Base-by-base conservation (phyloP, 2,329 filamentous ascomycete species). In the Fusarium sp. region DNA sequence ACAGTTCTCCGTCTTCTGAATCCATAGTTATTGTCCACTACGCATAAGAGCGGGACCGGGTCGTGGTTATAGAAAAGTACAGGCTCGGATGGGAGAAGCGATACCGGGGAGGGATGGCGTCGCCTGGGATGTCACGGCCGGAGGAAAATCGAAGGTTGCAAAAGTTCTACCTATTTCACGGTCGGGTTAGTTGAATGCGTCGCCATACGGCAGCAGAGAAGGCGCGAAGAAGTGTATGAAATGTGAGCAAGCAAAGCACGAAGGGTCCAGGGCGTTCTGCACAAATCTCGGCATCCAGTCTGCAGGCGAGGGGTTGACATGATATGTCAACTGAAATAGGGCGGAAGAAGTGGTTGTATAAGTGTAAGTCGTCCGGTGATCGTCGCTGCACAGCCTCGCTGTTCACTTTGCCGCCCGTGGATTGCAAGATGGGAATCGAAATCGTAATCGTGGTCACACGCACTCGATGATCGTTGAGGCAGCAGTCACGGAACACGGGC, bases 1-100 rank as follows among this genome's bases (percentile, higher is more conserved):
- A 97, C 84, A 93, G 85, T 87, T 94, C 91, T 83, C 94, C 94
- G 91, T 96, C 93, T 92, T 96, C 93, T 84, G 93, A 94, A 86
- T 94, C 92, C 93, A 95, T 96, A 78, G 84, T 88, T 84, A 87
- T 84, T 78, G 80, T 79, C 83, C 81, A 74, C 49, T 73, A 69
- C 56, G 65, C 80, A 81, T 82, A 59, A 60, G 70, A 74, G 64
- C 59, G 56, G 62, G 63, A 56, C 56, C 24, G 31, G 53, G 46
- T 36, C 44, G 24, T 57, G 67, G 38, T 61, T 42, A 33, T 68
- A 44, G 29, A 35, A 36, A 63, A 16, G 27, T 60, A 42, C 49
- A 22, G 42, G 24, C 12, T 71, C 67, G 55, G 62, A 56, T 57
- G 69, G 56, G 63, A 65, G 66, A 31, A 57, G 36, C 64, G 61